Evolutionary conservation across 2,329 filamentous ascomycete species (phyloP).

Genomic region (Beauveria scarabaeidicola): DNA sequence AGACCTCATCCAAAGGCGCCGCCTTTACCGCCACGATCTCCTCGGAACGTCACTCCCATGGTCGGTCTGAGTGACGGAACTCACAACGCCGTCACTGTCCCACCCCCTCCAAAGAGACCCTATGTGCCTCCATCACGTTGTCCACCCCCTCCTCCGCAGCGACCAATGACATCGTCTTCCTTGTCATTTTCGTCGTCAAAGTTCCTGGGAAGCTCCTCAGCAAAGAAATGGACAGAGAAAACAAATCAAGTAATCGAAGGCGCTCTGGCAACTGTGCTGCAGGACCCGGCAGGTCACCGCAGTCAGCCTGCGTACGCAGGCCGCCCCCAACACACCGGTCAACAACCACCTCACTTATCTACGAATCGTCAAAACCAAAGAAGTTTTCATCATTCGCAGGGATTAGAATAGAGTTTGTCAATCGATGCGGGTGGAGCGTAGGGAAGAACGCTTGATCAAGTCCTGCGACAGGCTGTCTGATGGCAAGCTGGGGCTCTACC

Average conservation of each 20-base stretch:
- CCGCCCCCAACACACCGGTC: not conserved
- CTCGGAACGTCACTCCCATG: not conserved
- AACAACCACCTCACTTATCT: not conserved
- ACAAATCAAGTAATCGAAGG: constrained; percentile 27
- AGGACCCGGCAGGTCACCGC: constrained; percentile 9
- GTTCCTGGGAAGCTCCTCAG: constrained; percentile 26
- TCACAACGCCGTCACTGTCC: not conserved
- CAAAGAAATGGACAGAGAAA: constrained; percentile 27
- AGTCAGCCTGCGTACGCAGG: not conserved
- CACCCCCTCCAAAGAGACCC: constrained; percentile 2
- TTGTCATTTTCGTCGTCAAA: constrained; percentile 9
- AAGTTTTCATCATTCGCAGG: not conserved
- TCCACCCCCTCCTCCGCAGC: not conserved
- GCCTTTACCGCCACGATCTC: not conserved
- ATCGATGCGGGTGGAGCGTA: too few relatives aligned
- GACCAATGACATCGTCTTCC: not conserved
- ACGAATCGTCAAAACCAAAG: not conserved
- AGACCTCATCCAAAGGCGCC: not conserved
- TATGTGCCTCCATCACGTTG: not conserved
- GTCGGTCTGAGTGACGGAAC: not conserved
- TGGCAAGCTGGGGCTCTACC: not conserved
- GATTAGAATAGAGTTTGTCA: not conserved
- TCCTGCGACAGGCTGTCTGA: not conserved
- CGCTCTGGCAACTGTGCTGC: constrained; percentile 23
- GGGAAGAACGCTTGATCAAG: not conserved